Evolutionary conservation across 2,329 filamentous ascomycete genomes (phyloP).

Genomic region (Ophiostoma perfectum): DNA sequence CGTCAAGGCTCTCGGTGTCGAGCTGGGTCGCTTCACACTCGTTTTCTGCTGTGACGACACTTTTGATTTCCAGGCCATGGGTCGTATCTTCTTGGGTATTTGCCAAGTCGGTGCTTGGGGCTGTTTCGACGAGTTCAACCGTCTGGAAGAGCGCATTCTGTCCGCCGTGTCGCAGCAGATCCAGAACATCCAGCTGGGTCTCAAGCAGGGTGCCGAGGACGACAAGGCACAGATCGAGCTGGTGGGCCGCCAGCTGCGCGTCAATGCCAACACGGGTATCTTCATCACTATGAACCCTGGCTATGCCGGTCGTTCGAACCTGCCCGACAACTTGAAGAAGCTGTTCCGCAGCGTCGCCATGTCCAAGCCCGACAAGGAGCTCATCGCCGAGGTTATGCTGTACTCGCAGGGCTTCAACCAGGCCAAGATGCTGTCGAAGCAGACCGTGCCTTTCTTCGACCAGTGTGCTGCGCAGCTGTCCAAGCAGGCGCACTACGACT

Average conservation of each 20-base stretch:
- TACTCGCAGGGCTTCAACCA: slow-evolving; percentile 99
- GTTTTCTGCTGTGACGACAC: slow-evolving; percentile 99
- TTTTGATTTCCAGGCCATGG: slow-evolving; percentile 99
- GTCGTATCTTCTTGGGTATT: slow-evolving; percentile 96
- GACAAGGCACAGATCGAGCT: slow-evolving; percentile 87
- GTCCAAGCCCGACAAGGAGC: slow-evolving; percentile 99
- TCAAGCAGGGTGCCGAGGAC: slow-evolving; percentile 78
- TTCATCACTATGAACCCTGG: slow-evolving; percentile 99
- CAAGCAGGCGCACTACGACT: slow-evolving; percentile 98
- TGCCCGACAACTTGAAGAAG: slow-evolving; percentile 99
- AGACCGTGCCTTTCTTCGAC: slow-evolving; percentile 98
- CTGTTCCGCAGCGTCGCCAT: slow-evolving; percentile 98
- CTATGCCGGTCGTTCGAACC: slow-evolving; percentile 94
- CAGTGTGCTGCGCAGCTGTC: slow-evolving; percentile 74
- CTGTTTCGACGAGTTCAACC: slow-evolving; percentile 99
- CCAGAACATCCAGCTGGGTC: slow-evolving; percentile 95
- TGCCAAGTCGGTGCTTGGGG: slow-evolving; percentile 99
- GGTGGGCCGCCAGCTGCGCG: slow-evolving; percentile 80
- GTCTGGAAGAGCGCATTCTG: slow-evolving; percentile 93
- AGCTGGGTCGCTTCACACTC: slow-evolving; percentile 93
- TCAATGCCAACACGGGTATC: slow-evolving; percentile 91
- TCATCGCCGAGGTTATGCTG: slow-evolving; percentile 99
- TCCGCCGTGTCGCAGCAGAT: slow-evolving; percentile 99
- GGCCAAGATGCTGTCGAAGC: slow-evolving; percentile 86
- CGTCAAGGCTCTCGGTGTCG: slow-evolving; percentile 93